phyloP scores from a whole-genome alignment of 163 green algal species.

The Scenedesmus sp. region DNA sequence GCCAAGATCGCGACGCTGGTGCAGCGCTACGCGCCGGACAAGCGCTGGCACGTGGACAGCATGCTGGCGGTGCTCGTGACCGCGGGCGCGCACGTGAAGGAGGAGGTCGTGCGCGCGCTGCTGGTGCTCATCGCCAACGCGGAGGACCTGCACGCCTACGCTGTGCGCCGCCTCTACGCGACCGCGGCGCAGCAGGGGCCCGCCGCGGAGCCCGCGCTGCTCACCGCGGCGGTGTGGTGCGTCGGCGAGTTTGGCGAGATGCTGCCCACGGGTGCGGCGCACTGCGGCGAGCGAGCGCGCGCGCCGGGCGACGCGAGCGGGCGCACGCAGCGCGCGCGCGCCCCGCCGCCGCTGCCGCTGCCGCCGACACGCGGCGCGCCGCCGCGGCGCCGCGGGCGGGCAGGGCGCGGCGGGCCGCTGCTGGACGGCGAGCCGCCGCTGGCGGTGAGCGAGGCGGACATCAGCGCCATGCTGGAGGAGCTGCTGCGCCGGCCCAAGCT shows the following conservation, averaged over 20 bases:
- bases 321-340: too few species aligned
- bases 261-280: constrained; percentile 60
- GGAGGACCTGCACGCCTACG: constrained; percentile 87
- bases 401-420: constrained; percentile 49
- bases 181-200: background rate
- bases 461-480: constrained; percentile 76
- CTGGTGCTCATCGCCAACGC: constrained; percentile 90
- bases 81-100: constrained; percentile 89
- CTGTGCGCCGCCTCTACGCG: constrained; percentile 71
- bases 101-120: constrained; percentile 74
- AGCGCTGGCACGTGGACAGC: constrained; percentile 93
- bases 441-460: constrained; percentile 59
- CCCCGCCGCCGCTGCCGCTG: too few species aligned
- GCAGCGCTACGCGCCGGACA: constrained; percentile 84
- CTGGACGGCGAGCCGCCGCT: constrained; percentile 76
- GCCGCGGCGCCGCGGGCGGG: background rate
- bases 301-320: too few species aligned
- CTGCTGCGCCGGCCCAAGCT: constrained; percentile 59
- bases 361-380: constrained; percentile 77
- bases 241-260: constrained; percentile 96
- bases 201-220: constrained; percentile 61
- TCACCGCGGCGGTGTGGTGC: constrained; percentile 79
- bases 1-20: constrained; percentile 92
- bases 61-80: constrained; percentile 73
- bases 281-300: too few species aligned